phyloP scores from a whole-genome alignment of 2,329 filamentous ascomycete genomes.

The Cladobotryum protrusum region DNA sequence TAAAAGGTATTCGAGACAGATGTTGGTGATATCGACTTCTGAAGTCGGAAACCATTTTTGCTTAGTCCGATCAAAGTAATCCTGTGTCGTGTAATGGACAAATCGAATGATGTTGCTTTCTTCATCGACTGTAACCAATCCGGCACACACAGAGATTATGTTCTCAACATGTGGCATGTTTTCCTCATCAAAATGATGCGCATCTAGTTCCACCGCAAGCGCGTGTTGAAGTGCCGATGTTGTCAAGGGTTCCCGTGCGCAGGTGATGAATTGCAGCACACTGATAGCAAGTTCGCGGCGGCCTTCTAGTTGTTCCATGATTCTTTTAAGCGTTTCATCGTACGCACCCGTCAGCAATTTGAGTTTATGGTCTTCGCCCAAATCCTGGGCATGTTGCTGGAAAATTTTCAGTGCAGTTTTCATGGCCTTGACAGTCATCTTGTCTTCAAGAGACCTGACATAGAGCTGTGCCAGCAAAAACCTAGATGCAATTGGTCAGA shows the following conservation, averaged over 20 bases:
- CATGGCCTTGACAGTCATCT: neutral
- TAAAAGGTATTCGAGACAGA: neutral
- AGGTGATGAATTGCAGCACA: slow-evolving; percentile 33
- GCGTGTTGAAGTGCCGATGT: slow-evolving; percentile 33
- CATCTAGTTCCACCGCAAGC: slow-evolving; percentile 27
- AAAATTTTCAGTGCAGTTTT: neutral
- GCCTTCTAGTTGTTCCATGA: slow-evolving; percentile 28
- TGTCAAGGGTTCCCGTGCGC: slow-evolving; percentile 25
- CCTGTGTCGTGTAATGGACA: slow-evolving; percentile 38
- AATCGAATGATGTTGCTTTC: slow-evolving; percentile 31
- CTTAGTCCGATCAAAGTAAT: slow-evolving; percentile 30
- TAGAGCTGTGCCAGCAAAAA: neutral
- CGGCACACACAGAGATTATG: slow-evolving; percentile 32
- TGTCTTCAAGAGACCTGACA: neutral
- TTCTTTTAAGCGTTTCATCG: slow-evolving; percentile 25
- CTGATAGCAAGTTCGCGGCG: slow-evolving; percentile 28
- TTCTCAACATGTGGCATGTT: slow-evolving; percentile 26
- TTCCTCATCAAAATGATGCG: slow-evolving; percentile 24
- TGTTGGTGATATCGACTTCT: neutral
- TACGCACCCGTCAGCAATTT: neutral
- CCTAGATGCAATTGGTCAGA: neutral
- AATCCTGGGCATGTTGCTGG: neutral
- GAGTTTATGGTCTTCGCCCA: neutral
- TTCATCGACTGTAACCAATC: slow-evolving; percentile 33
- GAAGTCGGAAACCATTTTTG: neutral